Base-by-base conservation (phyloP, 73 alveolate species). In the Uronychia setigera region DNA sequence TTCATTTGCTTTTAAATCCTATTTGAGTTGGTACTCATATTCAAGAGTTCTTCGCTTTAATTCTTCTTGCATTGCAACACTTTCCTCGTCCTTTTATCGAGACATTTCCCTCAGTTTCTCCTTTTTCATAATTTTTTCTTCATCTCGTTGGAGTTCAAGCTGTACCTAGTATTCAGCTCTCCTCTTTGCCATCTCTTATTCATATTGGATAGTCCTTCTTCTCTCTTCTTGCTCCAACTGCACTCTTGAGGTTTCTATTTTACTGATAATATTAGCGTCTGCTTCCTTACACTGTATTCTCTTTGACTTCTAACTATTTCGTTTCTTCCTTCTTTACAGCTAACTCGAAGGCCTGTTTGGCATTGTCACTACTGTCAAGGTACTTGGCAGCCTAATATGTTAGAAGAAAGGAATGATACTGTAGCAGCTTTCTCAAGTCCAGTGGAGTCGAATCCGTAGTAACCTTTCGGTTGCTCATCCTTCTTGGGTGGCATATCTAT, bases 391-490 rank as follows among this genome's bases (percentile, higher is more conserved):
- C 98, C 87, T 92, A 29, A 1, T 29, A 0, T 26, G 31, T 1
- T 26, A 26, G 60, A 9, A 1, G 13, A 29, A 1, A 25, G 25
- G 26, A 32, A 9, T 26, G 58, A 67, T 87, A 87, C 93, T 5
- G 83, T 75, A 27, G 98, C 98, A 26, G 98, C 98, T 79, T 93
- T 86, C 91, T 93, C 98, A 26, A 93, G 92, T 0, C 98, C 98
- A 5, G 98, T 77, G n/a, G 98, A 89, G 81, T 93, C 98, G 88
- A 93, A 93, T 26, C 98, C 98, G 80, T 93, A 93, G 77, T 89
- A 89, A 29, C 97, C 92, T 74, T 60, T 74, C 33, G 60, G 77
- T 74, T 82, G 80, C 59, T 81, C 77, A 31, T 87, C 87, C 79
- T 82, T 81, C 31, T 76, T 67, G 77, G 82, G 85, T 33, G 77